A percentile compares a stretch with the other conserved stretches of the same genome.
These are phyloP conservation scores for Camellia lanceoleosa DNA, from an alignment of 148 eudicot species.

Conservation along the genomic window DNA sequence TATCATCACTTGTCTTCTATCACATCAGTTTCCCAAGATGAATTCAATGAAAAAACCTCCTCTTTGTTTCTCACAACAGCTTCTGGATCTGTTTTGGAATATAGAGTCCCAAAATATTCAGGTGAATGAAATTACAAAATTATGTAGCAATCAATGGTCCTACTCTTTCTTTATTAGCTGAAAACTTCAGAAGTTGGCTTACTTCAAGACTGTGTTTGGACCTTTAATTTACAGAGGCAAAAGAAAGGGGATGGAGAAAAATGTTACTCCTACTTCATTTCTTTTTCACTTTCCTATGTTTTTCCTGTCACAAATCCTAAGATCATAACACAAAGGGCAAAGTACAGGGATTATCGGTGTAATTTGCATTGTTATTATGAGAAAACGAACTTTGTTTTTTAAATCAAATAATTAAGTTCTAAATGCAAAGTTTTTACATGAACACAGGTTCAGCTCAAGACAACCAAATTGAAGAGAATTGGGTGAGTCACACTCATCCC, in stretches of 20 bases:
- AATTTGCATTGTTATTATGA: background rate
- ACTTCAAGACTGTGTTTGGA: background rate
- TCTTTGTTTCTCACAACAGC: slow-evolving; percentile 62
- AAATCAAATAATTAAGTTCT: background rate
- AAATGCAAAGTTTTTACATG: slow-evolving; percentile 5
- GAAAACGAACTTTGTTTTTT: background rate
- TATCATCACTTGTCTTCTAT: slow-evolving; percentile 58
- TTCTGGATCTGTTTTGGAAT: slow-evolving; percentile 61
- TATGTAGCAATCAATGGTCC: background rate
- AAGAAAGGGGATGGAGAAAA: background rate
- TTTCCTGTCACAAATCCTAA: background rate
- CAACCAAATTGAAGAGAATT: slow-evolving; percentile 29
- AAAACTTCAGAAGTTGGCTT: background rate
- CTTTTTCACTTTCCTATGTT: background rate
- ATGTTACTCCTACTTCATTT: background rate
- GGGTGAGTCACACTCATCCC: slow-evolving; percentile 74
- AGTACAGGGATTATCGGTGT: too few relatives aligned
- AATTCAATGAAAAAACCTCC: slow-evolving; percentile 36
- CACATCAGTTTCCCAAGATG: slow-evolving; percentile 43
- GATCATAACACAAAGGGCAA: too few relatives aligned
- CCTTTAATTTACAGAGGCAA: background rate
- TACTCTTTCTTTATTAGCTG: background rate
- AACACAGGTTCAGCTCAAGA: slow-evolving; percentile 41
- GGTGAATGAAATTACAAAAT: slow-evolving; percentile 29
- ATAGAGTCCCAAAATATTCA: slow-evolving; percentile 43